Percentiles rank a stretch among this genome's conserved stretches.
These are phyloP conservation scores for Amanita brunnescens DNA, from an alignment of 768 basidiomycete species.

Conservation along the genomic window DNA sequence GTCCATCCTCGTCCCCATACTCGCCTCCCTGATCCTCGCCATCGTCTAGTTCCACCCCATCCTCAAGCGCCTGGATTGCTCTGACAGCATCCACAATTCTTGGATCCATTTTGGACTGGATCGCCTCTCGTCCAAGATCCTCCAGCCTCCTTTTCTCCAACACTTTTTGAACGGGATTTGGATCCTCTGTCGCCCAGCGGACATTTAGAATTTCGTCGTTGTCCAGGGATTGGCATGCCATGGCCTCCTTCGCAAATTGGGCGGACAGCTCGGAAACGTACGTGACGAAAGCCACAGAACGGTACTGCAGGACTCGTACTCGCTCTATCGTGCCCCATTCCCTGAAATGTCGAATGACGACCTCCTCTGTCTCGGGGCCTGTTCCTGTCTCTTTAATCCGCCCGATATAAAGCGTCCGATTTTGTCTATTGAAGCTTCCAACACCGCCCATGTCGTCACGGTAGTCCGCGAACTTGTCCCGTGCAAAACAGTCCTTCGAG, in stretches of 20 bases:
- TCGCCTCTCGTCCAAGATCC: slow-evolving; percentile 79
- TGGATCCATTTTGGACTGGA: slow-evolving; percentile 78
- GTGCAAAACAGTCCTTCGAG: slow-evolving; percentile 93
- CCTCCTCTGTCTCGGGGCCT: slow-evolving; percentile 86
- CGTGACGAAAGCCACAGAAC: slow-evolving; percentile 95
- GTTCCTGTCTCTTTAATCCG: slow-evolving; percentile 87
- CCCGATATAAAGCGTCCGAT: slow-evolving; percentile 91
- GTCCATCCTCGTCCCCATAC: slow-evolving; percentile 19
- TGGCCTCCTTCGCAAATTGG: slow-evolving; percentile 96
- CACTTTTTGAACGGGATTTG: slow-evolving; percentile 86
- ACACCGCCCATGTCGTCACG: slow-evolving; percentile 99
- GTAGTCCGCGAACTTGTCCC: slow-evolving; percentile 96
- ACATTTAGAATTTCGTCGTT: slow-evolving; percentile 98
- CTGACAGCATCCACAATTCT: slow-evolving; percentile 85
- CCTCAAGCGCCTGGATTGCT: slow-evolving; percentile 80
- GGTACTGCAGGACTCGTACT: slow-evolving; percentile 88
- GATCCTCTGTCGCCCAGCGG: slow-evolving; percentile 98
- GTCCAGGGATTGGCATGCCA: slow-evolving; percentile 97
- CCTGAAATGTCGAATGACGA: slow-evolving; percentile 84
- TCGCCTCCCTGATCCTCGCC: slow-evolving; percentile 25
- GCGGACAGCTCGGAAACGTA: slow-evolving; percentile 81
- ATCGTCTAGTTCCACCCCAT: slow-evolving; percentile 49
- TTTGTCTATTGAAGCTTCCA: slow-evolving; percentile 90
- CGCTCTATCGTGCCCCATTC: slow-evolving; percentile 94
- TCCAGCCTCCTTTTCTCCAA: slow-evolving; percentile 79